Conservation (phyloP, 2,329 filamentous ascomycete genomes). For the Phaeosphaeriaceae sp. region DNA sequence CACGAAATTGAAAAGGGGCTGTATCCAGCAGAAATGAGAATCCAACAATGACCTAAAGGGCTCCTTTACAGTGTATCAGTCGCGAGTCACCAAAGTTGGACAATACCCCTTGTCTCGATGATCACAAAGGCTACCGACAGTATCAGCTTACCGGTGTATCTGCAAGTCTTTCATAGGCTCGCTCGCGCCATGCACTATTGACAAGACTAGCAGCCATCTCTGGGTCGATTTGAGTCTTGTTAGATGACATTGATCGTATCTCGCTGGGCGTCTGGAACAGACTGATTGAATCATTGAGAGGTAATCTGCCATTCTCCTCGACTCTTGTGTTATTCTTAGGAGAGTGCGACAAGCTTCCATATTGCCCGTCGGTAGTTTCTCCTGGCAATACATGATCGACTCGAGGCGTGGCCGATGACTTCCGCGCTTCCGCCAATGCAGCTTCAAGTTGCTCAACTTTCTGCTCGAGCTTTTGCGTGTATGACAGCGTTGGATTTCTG, state of each 20-base stretch:
- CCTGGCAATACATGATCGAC: neutral
- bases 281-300: conserved; percentile 13
- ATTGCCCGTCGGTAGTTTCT: neutral
- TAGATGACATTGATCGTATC: neutral
- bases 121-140: no score
- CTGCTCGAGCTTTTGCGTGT: conserved; percentile 14
- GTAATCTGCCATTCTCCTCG: conserved; percentile 7
- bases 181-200: conserved; percentile 15
- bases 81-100: neutral
- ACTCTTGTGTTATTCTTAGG: neutral
- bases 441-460: conserved; percentile 8
- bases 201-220: conserved; percentile 9
- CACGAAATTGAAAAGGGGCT: conserved; percentile 19
- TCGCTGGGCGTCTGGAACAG: conserved; percentile 13
- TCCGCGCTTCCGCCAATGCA: neutral
- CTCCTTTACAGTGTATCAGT: conserved; percentile 4
- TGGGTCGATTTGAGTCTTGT: neutral
- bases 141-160: conserved; percentile 12
- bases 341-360: neutral
- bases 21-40: conserved; percentile 19
- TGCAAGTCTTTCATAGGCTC: conserved; percentile 13
- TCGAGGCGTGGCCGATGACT: neutral
- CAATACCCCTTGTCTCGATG: neutral
- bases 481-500: conserved; percentile 14
- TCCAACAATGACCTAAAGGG: conserved; percentile 15